These are phyloP conservation scores for Otatea glauca DNA, from an alignment of 176 grass and related monocot genomes.

Conservation along the genomic window DNA sequence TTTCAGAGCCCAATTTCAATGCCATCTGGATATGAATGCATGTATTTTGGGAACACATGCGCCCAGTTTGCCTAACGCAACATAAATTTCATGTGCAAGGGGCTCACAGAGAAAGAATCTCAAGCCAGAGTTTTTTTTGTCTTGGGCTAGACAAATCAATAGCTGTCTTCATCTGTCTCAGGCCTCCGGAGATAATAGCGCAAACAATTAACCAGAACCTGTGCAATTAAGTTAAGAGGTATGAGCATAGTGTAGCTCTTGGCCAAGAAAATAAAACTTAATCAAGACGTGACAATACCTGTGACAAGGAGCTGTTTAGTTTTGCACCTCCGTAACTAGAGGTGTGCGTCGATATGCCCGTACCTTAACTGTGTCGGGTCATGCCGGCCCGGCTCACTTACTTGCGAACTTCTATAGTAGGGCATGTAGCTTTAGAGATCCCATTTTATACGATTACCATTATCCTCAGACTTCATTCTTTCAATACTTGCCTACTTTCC, in stretches of 20 bases:
- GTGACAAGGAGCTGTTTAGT: conserved; percentile 78
- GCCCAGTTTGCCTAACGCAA: conserved; percentile 1
- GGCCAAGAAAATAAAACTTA: conserved; percentile 5
- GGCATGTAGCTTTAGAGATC: too few species aligned
- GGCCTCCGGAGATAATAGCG: conserved; percentile 94
- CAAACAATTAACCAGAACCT: conserved; percentile 76
- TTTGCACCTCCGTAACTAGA: conserved; percentile 95
- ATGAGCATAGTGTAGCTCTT: conserved; percentile 21
- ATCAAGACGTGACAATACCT: conserved; percentile 50
- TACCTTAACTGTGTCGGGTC: too few species aligned
- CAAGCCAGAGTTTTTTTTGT: conserved; percentile 5
- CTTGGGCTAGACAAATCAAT: conserved; percentile 53
- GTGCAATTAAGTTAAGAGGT: conserved; percentile 29
- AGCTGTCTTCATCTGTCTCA: conserved; percentile 93
- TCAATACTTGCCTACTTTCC: too few species aligned
- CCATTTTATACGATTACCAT: too few species aligned
- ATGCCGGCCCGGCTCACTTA: too few species aligned
- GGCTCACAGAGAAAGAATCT: conserved; percentile 28
- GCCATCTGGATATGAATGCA: neutral
- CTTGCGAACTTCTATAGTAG: too few species aligned
- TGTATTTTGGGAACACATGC: neutral
- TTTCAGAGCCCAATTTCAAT: conserved; percentile 39
- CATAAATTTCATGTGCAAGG: conserved; percentile 30
- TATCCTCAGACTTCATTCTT: too few species aligned
- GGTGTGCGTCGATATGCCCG: too few species aligned